A percentile compares a stretch with the other conserved stretches of the same genome.
These are phyloP conservation scores for Globisporangium megalacanthum DNA, from an alignment of 352 stramenopile genomes.

Conservation along the genomic window DNA sequence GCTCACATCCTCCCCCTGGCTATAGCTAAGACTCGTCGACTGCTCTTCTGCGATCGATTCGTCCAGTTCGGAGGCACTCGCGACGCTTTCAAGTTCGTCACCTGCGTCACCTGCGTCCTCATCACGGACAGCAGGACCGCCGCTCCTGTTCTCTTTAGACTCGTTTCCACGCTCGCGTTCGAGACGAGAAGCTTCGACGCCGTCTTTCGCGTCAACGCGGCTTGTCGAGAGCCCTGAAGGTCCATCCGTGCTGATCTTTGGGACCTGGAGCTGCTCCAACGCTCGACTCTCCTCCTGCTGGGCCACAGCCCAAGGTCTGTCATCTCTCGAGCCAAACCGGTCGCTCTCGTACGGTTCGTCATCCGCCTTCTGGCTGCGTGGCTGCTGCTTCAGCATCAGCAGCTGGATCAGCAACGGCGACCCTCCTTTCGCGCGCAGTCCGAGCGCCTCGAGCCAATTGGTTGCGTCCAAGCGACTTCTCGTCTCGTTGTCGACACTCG, in stretches of 20 bases:
- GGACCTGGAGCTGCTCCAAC: background rate
- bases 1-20: slow-evolving; percentile 23
- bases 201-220: background rate
- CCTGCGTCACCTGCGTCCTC: slow-evolving; percentile 38
- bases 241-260: slow-evolving; percentile 1
- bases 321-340: background rate
- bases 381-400: slow-evolving; percentile 7
- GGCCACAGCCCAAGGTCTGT: background rate
- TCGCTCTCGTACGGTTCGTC: background rate
- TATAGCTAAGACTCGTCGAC: slow-evolving; percentile 14
- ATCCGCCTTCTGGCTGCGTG: background rate
- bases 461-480: background rate
- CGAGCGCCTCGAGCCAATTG: background rate
- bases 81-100: slow-evolving; percentile 50
- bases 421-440: background rate
- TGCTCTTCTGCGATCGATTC: slow-evolving; percentile 42
- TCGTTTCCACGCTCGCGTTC: background rate
- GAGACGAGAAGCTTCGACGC: background rate
- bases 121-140: slow-evolving; percentile 25
- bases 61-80: slow-evolving; percentile 49
- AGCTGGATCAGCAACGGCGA: slow-evolving; percentile 26
- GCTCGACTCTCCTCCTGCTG: background rate
- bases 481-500: slow-evolving; percentile 13
- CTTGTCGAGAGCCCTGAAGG: background rate
- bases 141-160: slow-evolving; percentile 2